Base-by-base conservation (phyloP, 2,329 filamentous ascomycete genomes). In the Sporothrix globosa region DNA sequence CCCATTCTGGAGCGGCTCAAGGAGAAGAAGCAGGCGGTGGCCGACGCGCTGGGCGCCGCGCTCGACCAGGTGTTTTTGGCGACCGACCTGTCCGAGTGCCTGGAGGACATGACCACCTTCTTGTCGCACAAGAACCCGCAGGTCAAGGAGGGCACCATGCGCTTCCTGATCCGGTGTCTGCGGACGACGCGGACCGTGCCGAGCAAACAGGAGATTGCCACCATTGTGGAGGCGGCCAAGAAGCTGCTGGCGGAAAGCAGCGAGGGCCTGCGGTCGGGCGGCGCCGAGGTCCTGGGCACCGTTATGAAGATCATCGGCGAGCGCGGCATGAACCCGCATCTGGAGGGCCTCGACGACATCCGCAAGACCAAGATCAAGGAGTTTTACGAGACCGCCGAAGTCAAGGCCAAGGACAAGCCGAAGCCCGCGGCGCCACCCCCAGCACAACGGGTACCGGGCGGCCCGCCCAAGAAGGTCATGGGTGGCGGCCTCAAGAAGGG, bases 301-400 rank as follows among this genome's bases (percentile, higher is more conserved):
- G 81, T 99, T 66, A 98, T 97, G 96, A 99, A 98, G 82, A 98
- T 99, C 69, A 92, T 98, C 82, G 95, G 96, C 54, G 96, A 99
- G 80, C 89, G 96, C 70, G 92, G 92, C 68, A 99, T 99, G 96
- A 93, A 91, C 56, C 91, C 92, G 10, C 92, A 97, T 78, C 82
- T 99, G 19, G 95, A 97, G 73, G 93, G 93, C 3, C 84, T 99
- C 2, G 96, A 99, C 77, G 96, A 99, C 30, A 98, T 98, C 74
- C 88, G 94, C 72, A 98, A 97, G 82, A 91, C 86, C 73, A 99
- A 97, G 80, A 92, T 98, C 79, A 97, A 96, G 82, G 96, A 99
- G 79, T 98, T 89, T 79, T 92, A 88, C 74, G 92, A 95, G 69
- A 87, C 87, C 5, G 92, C 92, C 39, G 90, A 95, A 77, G 92